Percentiles rank a stretch among this genome's conserved stretches.
phyloP scores from a whole-genome alignment of 2,329 filamentous ascomycete species.

The Xylaria digitata region DNA sequence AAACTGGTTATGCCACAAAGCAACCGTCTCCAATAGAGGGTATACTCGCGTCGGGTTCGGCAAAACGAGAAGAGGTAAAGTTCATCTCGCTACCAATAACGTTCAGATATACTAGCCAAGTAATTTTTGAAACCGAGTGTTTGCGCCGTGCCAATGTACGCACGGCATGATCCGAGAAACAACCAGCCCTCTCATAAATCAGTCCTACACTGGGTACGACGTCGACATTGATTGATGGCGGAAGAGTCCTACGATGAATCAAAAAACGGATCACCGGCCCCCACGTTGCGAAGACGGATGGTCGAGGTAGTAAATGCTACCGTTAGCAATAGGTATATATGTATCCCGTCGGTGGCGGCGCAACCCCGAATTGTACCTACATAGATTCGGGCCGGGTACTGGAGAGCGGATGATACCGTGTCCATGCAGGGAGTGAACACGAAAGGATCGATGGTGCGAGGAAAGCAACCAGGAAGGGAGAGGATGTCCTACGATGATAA shows the following conservation, averaged over 20 bases:
- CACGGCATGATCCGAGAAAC: slow-evolving; percentile 8
- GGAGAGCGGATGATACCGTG: slow-evolving; percentile 25
- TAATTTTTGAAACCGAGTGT: slow-evolving; percentile 14
- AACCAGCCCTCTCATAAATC: neutral
- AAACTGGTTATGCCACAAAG: slow-evolving; percentile 25
- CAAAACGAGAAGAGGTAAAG: slow-evolving; percentile 20
- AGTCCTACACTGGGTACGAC: slow-evolving; percentile 8
- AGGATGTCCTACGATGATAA: slow-evolving; percentile 9
- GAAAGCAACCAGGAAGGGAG: slow-evolving; percentile 9
- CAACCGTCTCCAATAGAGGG: slow-evolving; percentile 8
- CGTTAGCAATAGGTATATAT: slow-evolving; percentile 8
- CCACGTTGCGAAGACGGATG: slow-evolving; percentile 17
- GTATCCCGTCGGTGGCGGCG: slow-evolving; percentile 9
- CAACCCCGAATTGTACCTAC: slow-evolving; percentile 8
- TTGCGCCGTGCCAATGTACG: slow-evolving; percentile 2
- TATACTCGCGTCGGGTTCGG: slow-evolving; percentile 7
- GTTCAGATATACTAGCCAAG: neutral
- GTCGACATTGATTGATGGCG: slow-evolving; percentile 6
- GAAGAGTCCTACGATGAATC: neutral
- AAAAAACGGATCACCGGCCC: slow-evolving; percentile 15
- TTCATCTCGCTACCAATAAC: slow-evolving; percentile 1
- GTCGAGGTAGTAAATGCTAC: neutral
- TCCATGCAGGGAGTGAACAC: slow-evolving; percentile 8
- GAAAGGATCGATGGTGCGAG: slow-evolving; percentile 22
- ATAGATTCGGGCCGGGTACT: neutral